Base-by-base conservation (phyloP, 306 rosid genomes). In the Luffa acutangula region DNA sequence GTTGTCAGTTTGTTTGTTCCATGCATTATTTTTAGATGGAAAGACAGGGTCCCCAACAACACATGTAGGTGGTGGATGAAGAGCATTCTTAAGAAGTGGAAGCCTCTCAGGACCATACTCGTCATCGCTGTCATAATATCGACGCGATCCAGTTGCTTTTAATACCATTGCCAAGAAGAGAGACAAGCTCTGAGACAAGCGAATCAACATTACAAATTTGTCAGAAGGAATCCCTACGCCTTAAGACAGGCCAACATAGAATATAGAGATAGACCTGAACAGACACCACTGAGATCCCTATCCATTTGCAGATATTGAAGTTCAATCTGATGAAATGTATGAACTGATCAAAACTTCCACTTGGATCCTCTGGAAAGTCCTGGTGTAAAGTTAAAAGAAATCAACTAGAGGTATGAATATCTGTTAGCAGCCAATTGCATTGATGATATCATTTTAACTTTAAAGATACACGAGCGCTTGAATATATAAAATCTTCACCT, bases 291-390 rank as follows among this genome's bases (percentile, higher is more conserved):
- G 91, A 84, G 67, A 93, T 79, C 85, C 93, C 89, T 80, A 92
- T 37, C 96, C 90, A 88, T 85, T 90, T 88, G 84, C 98, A 93
- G 82, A 92, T 83, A 20, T 87, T 82, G 83, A 88, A 85, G 88
- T 90, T 92, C 51, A 82, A 84, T 79, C 66, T 82, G 39, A 93
- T 78, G 84, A 93, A 93, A 67, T 86, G 84, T 82, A 86, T 90
- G 85, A 93, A 87, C 84, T 76, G 86, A 51, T 85, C 87, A 67
- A 93, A 89, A 82, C 72, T 86, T 82, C 96, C 94, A 0, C 88
- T 82, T 54, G 94, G 94, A 76, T 93, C 97, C 77, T 62, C 66
- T 49, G 96, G 94, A 83, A 93, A 93, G 90, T 90, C 98, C 96
- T 90, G 89, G 76, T 62, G 62, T 82, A 21, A 52, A 67, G 82